Evolutionary conservation across 768 basidiomycete species (phyloP), one percentile per base, ranked within the genome.

Genomic region (Boletus rubropictus): DNA sequence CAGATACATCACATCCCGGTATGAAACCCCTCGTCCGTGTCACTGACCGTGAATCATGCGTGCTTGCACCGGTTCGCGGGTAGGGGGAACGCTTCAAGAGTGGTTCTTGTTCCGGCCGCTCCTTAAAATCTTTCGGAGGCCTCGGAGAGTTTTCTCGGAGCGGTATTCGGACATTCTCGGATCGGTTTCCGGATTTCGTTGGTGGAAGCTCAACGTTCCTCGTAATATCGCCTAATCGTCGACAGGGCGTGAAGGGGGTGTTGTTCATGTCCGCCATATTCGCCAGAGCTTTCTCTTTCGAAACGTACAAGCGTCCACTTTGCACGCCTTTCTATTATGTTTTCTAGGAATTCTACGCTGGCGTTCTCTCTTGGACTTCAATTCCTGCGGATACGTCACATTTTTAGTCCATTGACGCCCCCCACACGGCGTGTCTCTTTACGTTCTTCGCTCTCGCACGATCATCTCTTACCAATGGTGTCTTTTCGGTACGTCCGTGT

Each of bases 231-330:
- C 58, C 56, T 61, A 63, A 57, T 39, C 38, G 17, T 51, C 24
- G 17, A 38, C 44, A 48, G 50, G 46, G 56, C 42, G 50, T 63
- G 55, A 45, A 49, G 42, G 44, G 24, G 48, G 55, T 45, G 39
- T 51, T 51, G 41, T 56, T 63, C 62, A 63, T 63, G 56, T 63
- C 62, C 62, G 62, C 51, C 50, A 27, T 54, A 46, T 55, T 52
- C 42, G 43, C 50, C 51, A 58, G 36, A 21, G 34, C 7, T 29
- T 59, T 63, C 53, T 55, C 42, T 53, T 51, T 51, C 34, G 60
- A 60, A 63, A 45, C 17, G 39, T 52, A 22, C 34, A 17, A 37
- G 28, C 42, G 3, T 47, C 49, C 50, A 41, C 36, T 52, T 39
- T 53, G 47, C 53, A 43, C 18, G 48, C 49, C 41, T 43, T 59